These are phyloP conservation scores for Phalaenopsis aphrodite DNA, from an alignment of 106 monocot genomes.

Conservation along the genomic window DNA sequence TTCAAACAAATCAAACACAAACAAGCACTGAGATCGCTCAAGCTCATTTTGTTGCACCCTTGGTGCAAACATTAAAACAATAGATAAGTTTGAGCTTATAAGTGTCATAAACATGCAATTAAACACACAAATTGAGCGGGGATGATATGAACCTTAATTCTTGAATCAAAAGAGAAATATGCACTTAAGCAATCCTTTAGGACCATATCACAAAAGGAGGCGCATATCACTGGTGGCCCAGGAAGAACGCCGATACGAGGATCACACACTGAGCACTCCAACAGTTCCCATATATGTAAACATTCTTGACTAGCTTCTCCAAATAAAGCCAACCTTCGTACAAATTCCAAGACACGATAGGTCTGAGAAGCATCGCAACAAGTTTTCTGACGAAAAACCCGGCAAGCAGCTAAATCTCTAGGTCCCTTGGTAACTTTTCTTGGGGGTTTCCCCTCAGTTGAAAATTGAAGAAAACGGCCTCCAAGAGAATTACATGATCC, in stretches of 20 bases:
- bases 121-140: not conserved
- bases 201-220: slow-evolving; percentile 73
- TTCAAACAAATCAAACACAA: too few relatives aligned
- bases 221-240: slow-evolving; percentile 71
- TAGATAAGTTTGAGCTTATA: not conserved
- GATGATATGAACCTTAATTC: slow-evolving; percentile 44
- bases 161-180: slow-evolving; percentile 77
- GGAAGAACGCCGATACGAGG: slow-evolving; percentile 60
- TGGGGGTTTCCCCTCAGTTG: slow-evolving; percentile 71
- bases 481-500: slow-evolving; percentile 77
- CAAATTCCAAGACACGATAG: slow-evolving; percentile 52
- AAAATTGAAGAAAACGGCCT: slow-evolving; percentile 81
- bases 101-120: not conserved
- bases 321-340: slow-evolving; percentile 71
- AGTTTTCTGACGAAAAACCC: slow-evolving; percentile 74
- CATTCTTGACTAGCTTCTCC: slow-evolving; percentile 83
- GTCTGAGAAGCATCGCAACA: slow-evolving; percentile 94
- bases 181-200: slow-evolving; percentile 59
- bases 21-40: too few relatives aligned
- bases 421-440: slow-evolving; percentile 61
- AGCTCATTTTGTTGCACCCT: too few relatives aligned
- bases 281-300: slow-evolving; percentile 79
- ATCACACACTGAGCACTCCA: slow-evolving; percentile 94
- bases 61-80: not conserved
- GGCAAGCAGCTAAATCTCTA: slow-evolving; percentile 66